Evolutionary conservation across 768 basidiomycete genomes (phyloP).

Genomic region (Mycena alexandri): DNA sequence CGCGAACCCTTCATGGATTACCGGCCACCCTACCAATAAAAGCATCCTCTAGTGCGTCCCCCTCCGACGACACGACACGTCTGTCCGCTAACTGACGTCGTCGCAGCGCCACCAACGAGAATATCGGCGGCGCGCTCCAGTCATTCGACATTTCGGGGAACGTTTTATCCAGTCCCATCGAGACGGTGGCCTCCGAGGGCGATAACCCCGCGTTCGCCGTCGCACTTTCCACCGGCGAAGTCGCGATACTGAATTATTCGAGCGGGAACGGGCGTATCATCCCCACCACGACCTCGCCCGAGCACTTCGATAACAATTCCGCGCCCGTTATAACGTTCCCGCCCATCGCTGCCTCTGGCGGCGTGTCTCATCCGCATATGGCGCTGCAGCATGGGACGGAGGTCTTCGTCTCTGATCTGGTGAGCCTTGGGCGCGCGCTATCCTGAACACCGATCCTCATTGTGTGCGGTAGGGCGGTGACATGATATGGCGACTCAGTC

Average conservation of each 20-base stretch:
- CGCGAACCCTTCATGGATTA: constrained; percentile 71
- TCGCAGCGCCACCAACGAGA: constrained; percentile 72
- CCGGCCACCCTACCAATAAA: constrained; percentile 65
- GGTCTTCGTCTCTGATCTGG: constrained; percentile 75
- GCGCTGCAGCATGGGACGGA: constrained; percentile 66
- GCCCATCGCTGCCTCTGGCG: constrained; percentile 48
- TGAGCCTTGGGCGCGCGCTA: constrained; percentile 44
- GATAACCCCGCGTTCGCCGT: constrained; percentile 63
- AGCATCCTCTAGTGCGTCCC: constrained; percentile 71
- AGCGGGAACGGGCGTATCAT: constrained; percentile 69
- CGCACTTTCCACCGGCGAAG: constrained; percentile 66
- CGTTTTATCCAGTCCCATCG: constrained; percentile 56
- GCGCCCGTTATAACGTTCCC: constrained; percentile 69
- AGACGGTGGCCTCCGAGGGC: constrained; percentile 64
- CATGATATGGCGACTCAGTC: constrained; percentile 74
- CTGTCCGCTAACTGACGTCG: neutral
- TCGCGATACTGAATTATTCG: constrained; percentile 72
- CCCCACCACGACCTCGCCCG: constrained; percentile 56
- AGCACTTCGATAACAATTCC: constrained; percentile 45
- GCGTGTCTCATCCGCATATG: constrained; percentile 76
- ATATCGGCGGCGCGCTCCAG: constrained; percentile 60
- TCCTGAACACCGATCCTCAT: neutral
- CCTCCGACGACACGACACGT: neutral
- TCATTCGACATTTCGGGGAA: constrained; percentile 69
- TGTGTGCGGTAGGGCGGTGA: constrained; percentile 65